Evolutionary conservation across 352 stramenopile species (phyloP).

Genomic region (Poterioochromonas sp.): DNA sequence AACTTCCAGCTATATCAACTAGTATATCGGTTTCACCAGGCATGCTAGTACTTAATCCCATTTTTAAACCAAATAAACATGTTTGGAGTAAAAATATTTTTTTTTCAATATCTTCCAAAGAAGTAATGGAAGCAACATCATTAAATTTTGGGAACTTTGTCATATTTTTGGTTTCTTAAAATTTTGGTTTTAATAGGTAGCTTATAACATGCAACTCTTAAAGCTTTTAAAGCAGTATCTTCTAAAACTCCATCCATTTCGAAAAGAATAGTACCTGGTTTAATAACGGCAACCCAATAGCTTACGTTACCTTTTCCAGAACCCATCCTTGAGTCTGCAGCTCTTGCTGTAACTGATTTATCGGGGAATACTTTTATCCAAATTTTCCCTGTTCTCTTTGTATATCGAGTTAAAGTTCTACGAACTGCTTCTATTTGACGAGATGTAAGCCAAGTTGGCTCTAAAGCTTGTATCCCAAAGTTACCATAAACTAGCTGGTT

Average conservation of each 20-base stretch:
- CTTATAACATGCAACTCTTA: slow-evolving; percentile 34
- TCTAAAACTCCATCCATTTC: slow-evolving; percentile 33
- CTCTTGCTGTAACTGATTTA: slow-evolving; percentile 21
- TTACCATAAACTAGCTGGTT: slow-evolving; percentile 24
- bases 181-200: slow-evolving; percentile 38
- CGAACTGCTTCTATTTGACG: slow-evolving; percentile 35
- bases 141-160: slow-evolving; percentile 21
- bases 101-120: not conserved
- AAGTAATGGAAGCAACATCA: not conserved
- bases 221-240: slow-evolving; percentile 32
- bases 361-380: slow-evolving; percentile 36
- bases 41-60: no score
- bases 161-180: slow-evolving; percentile 35
- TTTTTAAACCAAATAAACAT: slow-evolving; percentile 33
- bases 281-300: slow-evolving; percentile 35
- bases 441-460: slow-evolving; percentile 30
- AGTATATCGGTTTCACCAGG: no score
- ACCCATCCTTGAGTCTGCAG: slow-evolving; percentile 28
- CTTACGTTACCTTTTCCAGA: slow-evolving; percentile 30
- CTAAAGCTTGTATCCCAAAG: slow-evolving; percentile 35
- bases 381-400: slow-evolving; percentile 34
- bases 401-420: slow-evolving; percentile 29
- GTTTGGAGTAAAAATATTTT: slow-evolving; percentile 23
- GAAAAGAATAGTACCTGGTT: slow-evolving; percentile 34
- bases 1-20: not conserved